Evolutionary conservation across 2,329 filamentous ascomycete species (phyloP).

Genomic region (Nemania abortiva): DNA sequence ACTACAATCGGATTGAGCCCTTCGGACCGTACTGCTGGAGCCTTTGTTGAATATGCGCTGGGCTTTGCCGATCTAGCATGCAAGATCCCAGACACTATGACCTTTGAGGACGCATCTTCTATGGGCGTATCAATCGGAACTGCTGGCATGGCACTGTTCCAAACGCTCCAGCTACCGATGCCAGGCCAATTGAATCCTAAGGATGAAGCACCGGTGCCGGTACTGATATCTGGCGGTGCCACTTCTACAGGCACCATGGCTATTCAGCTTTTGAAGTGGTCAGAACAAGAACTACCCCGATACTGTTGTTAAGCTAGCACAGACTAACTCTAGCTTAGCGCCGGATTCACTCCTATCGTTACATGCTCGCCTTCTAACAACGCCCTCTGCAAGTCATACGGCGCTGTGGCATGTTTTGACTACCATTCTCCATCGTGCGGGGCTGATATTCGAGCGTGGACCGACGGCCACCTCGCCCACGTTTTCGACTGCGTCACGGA

Average conservation of each 20-base stretch:
- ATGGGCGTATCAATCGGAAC: slow-evolving; percentile 7
- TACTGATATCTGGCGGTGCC: slow-evolving; percentile 35
- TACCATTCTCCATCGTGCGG: slow-evolving; percentile 11
- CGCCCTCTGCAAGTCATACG: neutral
- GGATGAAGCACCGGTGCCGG: too few relatives aligned
- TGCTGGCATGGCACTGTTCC: slow-evolving; percentile 20
- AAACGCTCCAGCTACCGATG: neutral
- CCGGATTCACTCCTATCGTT: slow-evolving; percentile 24
- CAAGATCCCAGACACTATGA: slow-evolving; percentile 11
- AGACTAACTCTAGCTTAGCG: neutral
- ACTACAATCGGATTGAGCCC: slow-evolving; percentile 15
- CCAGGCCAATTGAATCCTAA: too few relatives aligned
- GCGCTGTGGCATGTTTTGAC: slow-evolving; percentile 9
- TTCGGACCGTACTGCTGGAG: slow-evolving; percentile 12
- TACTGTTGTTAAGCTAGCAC: too few relatives aligned
- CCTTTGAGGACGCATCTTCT: slow-evolving; percentile 1
- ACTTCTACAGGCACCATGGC: slow-evolving; percentile 33
- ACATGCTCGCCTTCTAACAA: slow-evolving; percentile 29
- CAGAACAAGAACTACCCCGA: too few relatives aligned
- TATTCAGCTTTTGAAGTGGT: slow-evolving; percentile 22
- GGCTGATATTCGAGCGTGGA: neutral
- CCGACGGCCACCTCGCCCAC: neutral
- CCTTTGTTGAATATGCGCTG: slow-evolving; percentile 23
- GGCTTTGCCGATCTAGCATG: slow-evolving; percentile 15
- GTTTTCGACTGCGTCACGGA: slow-evolving; percentile 1